phyloP scores from a whole-genome alignment of 2,329 filamentous ascomycete species.

The Elsinoe arachidis region DNA sequence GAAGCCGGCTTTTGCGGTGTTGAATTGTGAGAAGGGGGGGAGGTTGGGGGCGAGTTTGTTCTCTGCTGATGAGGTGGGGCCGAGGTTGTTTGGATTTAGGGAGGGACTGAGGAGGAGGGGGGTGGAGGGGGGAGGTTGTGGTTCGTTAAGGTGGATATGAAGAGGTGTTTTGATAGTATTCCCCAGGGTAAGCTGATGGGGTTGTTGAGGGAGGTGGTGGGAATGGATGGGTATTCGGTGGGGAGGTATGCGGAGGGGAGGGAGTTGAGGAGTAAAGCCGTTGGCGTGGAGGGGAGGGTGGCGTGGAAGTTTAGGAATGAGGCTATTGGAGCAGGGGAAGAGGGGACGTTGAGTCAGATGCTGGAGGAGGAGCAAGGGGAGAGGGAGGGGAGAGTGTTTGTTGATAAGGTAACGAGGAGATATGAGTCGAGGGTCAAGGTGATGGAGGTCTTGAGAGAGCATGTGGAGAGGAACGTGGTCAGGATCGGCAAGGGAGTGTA shows the following conservation, averaged over 20 bases:
- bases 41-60: constrained; percentile 72
- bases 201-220: constrained; percentile 52
- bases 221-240: constrained; percentile 58
- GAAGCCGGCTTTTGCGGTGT: constrained; percentile 62
- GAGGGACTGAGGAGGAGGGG: constrained; percentile 33
- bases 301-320: constrained; percentile 35
- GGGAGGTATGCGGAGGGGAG: constrained; percentile 67
- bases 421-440: constrained; percentile 51
- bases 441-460: constrained; percentile 62
- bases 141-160: constrained; percentile 88
- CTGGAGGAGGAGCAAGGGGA: constrained; percentile 19
- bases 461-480: constrained; percentile 77
- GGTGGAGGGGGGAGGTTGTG: constrained; percentile 47
- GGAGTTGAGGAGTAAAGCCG: constrained; percentile 31
- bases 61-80: constrained; percentile 72
- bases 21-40: constrained; percentile 69
- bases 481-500: constrained; percentile 84
- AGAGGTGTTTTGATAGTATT: constrained; percentile 90
- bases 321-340: constrained; percentile 25
- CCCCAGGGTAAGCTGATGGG: constrained; percentile 66
- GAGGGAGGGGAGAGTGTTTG: constrained; percentile 62
- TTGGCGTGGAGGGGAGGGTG: constrained; percentile 26
- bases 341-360: constrained; percentile 26
- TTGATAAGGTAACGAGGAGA: constrained; percentile 57
- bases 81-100: constrained; percentile 63